phyloP scores from a whole-genome alignment of 176 grass and related monocot genomes.

The Oryza punctata region DNA sequence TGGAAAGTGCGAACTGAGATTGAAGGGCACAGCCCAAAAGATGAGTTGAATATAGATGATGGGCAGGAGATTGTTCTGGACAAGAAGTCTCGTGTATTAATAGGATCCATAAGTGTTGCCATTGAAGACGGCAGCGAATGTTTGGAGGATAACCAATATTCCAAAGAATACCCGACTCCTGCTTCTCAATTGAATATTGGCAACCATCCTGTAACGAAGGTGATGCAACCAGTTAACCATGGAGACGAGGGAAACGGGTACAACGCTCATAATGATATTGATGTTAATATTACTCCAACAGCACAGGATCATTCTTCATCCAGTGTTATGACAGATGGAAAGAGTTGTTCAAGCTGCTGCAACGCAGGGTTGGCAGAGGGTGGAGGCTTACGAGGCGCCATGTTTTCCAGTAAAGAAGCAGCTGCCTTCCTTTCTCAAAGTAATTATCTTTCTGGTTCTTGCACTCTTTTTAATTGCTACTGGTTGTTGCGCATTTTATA shows the following conservation, averaged over 20 bases:
- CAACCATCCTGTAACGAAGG: conserved; percentile 20
- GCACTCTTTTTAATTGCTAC: background rate
- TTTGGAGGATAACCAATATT: background rate
- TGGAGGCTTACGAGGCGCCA: conserved; percentile 10
- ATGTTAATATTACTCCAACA: background rate
- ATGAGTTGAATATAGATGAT: conserved; percentile 33
- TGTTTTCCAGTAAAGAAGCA: conserved; percentile 59
- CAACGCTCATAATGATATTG: background rate
- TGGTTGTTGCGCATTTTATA: background rate
- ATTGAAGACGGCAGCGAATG: conserved; percentile 42
- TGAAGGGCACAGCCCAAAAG: conserved; percentile 47
- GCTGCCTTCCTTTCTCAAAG: conserved; percentile 70
- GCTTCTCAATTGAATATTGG: conserved; percentile 9
- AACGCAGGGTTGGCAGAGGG: conserved; percentile 7
- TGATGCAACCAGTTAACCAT: conserved; percentile 9
- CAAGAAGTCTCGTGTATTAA: conserved; percentile 61
- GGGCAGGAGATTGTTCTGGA: conserved; percentile 1
- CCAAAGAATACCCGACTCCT: conserved; percentile 26
- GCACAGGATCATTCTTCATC: conserved; percentile 9
- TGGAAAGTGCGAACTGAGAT: conserved; percentile 45
- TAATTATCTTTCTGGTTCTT: conserved; percentile 45
- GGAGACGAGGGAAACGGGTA: conserved; percentile 21
- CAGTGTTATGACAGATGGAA: conserved; percentile 11
- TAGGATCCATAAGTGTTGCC: conserved; percentile 83
- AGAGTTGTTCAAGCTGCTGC: conserved; percentile 16